A percentile compares a stretch with the other conserved stretches of the same genome.
Evolutionary conservation across 176 grass and related monocot species (phyloP).

Genomic region (Cenchrus fungigraminus): DNA sequence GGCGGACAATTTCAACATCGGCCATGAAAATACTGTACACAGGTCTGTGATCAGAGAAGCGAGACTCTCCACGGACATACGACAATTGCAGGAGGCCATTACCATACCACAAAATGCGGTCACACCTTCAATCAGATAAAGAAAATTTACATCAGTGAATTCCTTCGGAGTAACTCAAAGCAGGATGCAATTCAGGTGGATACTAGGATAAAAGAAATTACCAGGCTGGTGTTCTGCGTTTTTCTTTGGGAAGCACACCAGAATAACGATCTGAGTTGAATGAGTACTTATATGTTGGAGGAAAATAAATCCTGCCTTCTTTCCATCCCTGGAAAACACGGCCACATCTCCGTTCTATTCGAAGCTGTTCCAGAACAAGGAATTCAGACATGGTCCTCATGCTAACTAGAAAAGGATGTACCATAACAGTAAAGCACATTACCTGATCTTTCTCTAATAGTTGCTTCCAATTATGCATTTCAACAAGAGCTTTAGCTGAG

Average conservation of each 20-base stretch:
- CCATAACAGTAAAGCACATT: constrained; percentile 25
- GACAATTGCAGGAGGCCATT: constrained; percentile 72
- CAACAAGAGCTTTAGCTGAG: constrained; percentile 81
- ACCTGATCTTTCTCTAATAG: constrained; percentile 97
- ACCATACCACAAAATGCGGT: constrained; percentile 91
- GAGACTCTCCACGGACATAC: constrained; percentile 86
- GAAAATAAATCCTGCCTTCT: constrained; percentile 98
- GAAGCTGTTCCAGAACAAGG: constrained; percentile 63
- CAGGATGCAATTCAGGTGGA: neutral
- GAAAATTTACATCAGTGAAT: neutral
- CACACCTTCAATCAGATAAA: constrained; percentile 64
- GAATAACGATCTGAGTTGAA: constrained; percentile 94
- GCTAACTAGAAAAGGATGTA: neutral
- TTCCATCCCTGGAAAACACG: constrained; percentile 94
- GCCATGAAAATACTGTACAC: constrained; percentile 87
- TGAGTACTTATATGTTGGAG: constrained; percentile 97
- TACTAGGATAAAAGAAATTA: constrained; percentile 43
- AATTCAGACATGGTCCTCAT: constrained; percentile 29
- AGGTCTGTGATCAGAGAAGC: constrained; percentile 92
- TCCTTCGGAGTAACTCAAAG: neutral
- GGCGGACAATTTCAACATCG: constrained; percentile 79
- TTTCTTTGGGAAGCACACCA: constrained; percentile 79
- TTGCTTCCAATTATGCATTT: constrained; percentile 97
- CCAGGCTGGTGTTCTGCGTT: constrained; percentile 94
- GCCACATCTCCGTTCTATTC: constrained; percentile 75